Base-by-base conservation (phyloP, 768 basidiomycete genomes). In the Serpula lacrymans region DNA sequence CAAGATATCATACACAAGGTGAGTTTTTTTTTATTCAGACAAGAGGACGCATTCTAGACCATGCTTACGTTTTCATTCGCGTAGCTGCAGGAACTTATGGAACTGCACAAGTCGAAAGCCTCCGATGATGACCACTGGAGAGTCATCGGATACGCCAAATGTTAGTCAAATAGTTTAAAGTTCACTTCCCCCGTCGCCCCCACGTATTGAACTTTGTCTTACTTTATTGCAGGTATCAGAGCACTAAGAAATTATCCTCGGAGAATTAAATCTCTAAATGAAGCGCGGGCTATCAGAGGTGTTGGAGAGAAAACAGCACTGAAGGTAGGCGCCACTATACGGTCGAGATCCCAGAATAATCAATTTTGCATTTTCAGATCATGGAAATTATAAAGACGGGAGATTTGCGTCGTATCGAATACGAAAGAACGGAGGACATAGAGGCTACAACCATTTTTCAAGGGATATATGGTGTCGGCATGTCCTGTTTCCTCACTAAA, bases 381-480 rank as follows among this genome's bases (percentile, higher is more conserved):
- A 79, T 79, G 70, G 89, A 92, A 58, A 89, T 92, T 21, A 52
- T 90, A 18, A 56, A 80, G 42, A 90, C 88, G 0, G 89, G 89
- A 0, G 64, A 72, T n/a, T 67, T 90, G 22, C 69, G 70, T 16
- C 77, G 88, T 12, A 81, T 92, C 41, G 63, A 62, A 24, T 81
- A 80, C 42, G 86, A 87, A 57, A 70, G 64, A 17, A 84, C 82
- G 1, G 78, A 76, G 25, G 85, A 86, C 37, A 70, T 86, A 1
- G 56, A 65, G 27, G 72, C 72, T 0, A 70, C 73, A 3, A 63
- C 68, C 17, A 33, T 80, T 8, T 93, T 95, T 53, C 75, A 77
- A 39, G 85, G 87, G 6, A 84, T 96, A 30, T 94, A 94, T 52
- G 90, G 88, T 23, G 88, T 93, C 43, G 92, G 90, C 80, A 45